These are phyloP conservation scores for Fusarium buharicum DNA, from an alignment of 2,329 filamentous ascomycete genomes.

Conservation along the genomic window DNA sequence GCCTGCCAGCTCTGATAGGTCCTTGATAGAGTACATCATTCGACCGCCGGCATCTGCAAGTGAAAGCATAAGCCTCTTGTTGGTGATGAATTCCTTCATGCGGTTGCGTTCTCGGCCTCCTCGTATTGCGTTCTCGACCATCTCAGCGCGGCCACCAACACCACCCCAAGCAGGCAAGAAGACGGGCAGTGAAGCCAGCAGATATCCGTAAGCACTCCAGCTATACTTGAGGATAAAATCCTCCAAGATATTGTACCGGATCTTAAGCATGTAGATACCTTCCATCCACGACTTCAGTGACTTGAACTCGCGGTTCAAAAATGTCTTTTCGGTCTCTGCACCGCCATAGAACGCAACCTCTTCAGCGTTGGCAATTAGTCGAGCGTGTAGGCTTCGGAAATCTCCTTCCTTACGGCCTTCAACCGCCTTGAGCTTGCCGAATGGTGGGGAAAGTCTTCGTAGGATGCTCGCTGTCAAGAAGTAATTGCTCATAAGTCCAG, in stretches of 20 bases:
- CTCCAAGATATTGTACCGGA: slow-evolving; percentile 98
- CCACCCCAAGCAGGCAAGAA: slow-evolving; percentile 96
- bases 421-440: slow-evolving; percentile 95
- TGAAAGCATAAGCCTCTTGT: slow-evolving; percentile 97
- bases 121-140: slow-evolving; percentile 61
- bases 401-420: slow-evolving; percentile 96
- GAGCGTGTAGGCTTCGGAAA: slow-evolving; percentile 89
- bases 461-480: slow-evolving; percentile 92
- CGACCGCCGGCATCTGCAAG: slow-evolving; percentile 94
- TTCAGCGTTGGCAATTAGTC: slow-evolving; percentile 95
- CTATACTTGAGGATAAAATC: slow-evolving; percentile 98
- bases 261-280: slow-evolving; percentile 96
- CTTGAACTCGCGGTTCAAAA: slow-evolving; percentile 90
- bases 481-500: slow-evolving; percentile 90
- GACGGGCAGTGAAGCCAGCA: slow-evolving; percentile 90
- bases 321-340: slow-evolving; percentile 92
- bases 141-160: slow-evolving; percentile 76
- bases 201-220: slow-evolving; percentile 97
- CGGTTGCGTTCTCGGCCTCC: slow-evolving; percentile 79
- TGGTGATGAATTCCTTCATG: slow-evolving; percentile 99
- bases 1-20: slow-evolving; percentile 92
- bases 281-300: slow-evolving; percentile 98
- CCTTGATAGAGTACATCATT: slow-evolving; percentile 99
- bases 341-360: slow-evolving; percentile 98
- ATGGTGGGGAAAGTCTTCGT: slow-evolving; percentile 88